These are phyloP conservation scores for Aspergillus ochraceoroseus DNA, from an alignment of 2,329 filamentous ascomycete species.

Conservation along the genomic window DNA sequence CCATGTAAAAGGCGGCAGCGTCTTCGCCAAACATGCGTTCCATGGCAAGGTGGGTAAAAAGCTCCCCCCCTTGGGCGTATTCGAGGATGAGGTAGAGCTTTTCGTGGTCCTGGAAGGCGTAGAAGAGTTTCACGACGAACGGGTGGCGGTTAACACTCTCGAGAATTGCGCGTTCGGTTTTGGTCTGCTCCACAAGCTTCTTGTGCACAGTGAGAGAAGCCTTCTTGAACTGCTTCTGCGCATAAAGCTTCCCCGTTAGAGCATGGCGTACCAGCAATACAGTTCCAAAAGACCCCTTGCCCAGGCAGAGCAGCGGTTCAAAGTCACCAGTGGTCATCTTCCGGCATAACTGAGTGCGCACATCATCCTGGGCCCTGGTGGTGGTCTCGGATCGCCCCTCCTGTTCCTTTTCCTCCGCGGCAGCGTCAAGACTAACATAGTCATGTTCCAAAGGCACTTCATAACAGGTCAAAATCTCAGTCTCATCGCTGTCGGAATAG, in stretches of 20 bases:
- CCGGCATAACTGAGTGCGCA: conserved; percentile 52
- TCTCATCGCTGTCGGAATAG: conserved; percentile 60
- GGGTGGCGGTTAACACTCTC: conserved; percentile 95
- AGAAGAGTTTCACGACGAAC: conserved; percentile 96
- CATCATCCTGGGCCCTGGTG: conserved; percentile 53
- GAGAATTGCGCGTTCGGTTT: conserved; percentile 89
- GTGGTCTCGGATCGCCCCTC: conserved; percentile 30
- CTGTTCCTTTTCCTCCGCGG: conserved; percentile 25
- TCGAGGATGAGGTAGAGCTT: conserved; percentile 96
- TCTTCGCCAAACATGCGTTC: conserved; percentile 94
- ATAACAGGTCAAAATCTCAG: conserved; percentile 72
- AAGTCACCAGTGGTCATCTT: conserved; percentile 95
- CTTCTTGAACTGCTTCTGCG: conserved; percentile 98
- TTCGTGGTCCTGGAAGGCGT: conserved; percentile 96
- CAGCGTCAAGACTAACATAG: conserved; percentile 64
- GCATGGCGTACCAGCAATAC: conserved; percentile 90
- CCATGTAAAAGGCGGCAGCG: conserved; percentile 94
- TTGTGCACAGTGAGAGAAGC: conserved; percentile 93
- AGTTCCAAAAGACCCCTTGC: conserved; percentile 93
- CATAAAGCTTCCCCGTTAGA: conserved; percentile 80
- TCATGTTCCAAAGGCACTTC: conserved; percentile 80
- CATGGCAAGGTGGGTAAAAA: conserved; percentile 89
- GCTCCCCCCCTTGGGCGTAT: conserved; percentile 92
- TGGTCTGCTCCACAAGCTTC: conserved; percentile 92
- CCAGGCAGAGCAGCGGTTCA: conserved; percentile 81